Evolutionary conservation across 257 asterid genomes (phyloP).

Genomic region (Solanum verrucosum): DNA sequence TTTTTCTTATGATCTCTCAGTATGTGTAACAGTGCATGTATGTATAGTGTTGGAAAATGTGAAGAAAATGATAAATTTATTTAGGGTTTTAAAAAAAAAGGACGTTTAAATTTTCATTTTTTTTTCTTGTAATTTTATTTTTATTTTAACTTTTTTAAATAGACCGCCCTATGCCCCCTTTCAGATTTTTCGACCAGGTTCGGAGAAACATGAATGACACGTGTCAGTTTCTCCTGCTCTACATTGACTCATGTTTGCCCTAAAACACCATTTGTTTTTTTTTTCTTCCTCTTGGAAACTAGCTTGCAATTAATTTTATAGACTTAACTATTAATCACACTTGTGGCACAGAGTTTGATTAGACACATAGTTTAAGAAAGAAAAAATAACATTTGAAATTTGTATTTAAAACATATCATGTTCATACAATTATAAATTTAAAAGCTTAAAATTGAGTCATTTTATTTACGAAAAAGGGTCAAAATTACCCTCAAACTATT

Average conservation of each 20-base stretch:
- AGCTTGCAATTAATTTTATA: background rate
- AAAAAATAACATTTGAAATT: background rate
- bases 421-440: background rate
- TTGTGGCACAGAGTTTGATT: background rate
- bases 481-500: too few relatives aligned
- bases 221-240: conserved; percentile 6
- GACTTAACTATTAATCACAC: background rate
- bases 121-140: too few relatives aligned
- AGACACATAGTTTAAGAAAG: background rate
- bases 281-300: background rate
- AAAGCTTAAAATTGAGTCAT: background rate
- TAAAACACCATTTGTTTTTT: background rate
- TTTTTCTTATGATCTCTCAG: background rate
- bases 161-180: conserved; percentile 18
- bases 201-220: conserved; percentile 29
- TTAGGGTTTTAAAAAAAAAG: conserved; percentile 6
- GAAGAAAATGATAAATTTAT: conserved; percentile 5
- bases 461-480: too few relatives aligned
- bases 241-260: conserved; percentile 5
- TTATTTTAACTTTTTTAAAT: too few relatives aligned
- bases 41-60: conserved; percentile 28
- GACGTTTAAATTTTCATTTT: background rate
- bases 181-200: conserved; percentile 32
- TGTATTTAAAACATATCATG: background rate
- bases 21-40: background rate